These are phyloP conservation scores for Chernovozyma sophiae-reginae DNA, from an alignment of 1,139 yeast genomes.

Conservation along the genomic window DNA sequence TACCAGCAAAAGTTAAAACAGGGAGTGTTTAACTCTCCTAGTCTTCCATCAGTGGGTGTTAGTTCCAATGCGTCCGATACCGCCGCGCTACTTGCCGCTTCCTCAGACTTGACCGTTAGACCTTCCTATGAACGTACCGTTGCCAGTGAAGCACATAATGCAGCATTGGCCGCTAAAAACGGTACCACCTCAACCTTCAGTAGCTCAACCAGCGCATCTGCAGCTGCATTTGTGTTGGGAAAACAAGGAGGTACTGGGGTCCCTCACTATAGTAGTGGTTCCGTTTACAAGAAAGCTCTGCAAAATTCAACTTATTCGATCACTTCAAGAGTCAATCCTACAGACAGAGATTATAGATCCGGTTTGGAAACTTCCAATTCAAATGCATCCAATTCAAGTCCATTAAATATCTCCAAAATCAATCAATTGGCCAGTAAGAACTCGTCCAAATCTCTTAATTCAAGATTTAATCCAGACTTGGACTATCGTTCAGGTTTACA, in stretches of 20 bases:
- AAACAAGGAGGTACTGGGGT: slow-evolving; percentile 43
- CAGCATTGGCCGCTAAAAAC: slow-evolving; percentile 56
- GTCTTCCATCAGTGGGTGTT: slow-evolving; percentile 67
- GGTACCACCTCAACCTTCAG: slow-evolving; percentile 40
- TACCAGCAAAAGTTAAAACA: slow-evolving; percentile 75
- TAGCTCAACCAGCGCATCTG: slow-evolving; percentile 39
- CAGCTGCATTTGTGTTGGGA: slow-evolving; percentile 45
- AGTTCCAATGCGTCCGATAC: slow-evolving; percentile 65
- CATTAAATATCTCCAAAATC: slow-evolving; percentile 39
- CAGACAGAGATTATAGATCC: slow-evolving; percentile 34
- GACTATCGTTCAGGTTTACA: slow-evolving; percentile 42
- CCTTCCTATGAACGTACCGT: slow-evolving; percentile 59
- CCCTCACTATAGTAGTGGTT: slow-evolving; percentile 31
- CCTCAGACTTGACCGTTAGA: slow-evolving; percentile 57
- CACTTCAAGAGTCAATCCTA: slow-evolving; percentile 49
- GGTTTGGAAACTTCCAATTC: slow-evolving; percentile 40
- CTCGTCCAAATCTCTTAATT: slow-evolving; percentile 37
- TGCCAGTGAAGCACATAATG: slow-evolving; percentile 64
- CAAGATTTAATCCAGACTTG: slow-evolving; percentile 42
- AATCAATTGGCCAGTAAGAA: slow-evolving; percentile 41
- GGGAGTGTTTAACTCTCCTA: slow-evolving; percentile 72
- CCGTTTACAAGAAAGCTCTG: slow-evolving; percentile 41
- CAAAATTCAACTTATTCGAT: slow-evolving; percentile 41
- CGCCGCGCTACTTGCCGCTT: slow-evolving; percentile 72
- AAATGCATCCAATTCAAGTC: slow-evolving; percentile 13